Conservation (phyloP, 768 basidiomycete species). For the Trametopsis cervina region DNA sequence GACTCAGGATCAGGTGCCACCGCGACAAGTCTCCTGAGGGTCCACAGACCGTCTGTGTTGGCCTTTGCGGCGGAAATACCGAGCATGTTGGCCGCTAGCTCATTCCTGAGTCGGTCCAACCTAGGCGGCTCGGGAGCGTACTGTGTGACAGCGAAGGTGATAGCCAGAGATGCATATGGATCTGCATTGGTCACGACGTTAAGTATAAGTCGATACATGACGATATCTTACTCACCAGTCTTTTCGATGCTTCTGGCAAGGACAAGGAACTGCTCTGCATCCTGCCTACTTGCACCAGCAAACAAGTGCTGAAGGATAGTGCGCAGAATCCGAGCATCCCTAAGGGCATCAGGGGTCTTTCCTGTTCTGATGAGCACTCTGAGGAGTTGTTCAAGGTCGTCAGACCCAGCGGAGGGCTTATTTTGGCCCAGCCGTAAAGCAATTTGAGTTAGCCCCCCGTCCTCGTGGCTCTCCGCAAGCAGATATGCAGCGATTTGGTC, state of each 20-base stretch:
- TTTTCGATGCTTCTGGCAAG: slow-evolving; percentile 61
- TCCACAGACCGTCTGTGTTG: slow-evolving; percentile 61
- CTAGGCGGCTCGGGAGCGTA: slow-evolving; percentile 62
- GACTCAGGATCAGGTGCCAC: slow-evolving; percentile 75
- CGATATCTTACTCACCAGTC: slow-evolving; percentile 51
- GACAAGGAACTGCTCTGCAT: slow-evolving; percentile 73
- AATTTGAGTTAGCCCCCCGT: slow-evolving; percentile 43
- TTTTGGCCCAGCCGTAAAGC: slow-evolving; percentile 29
- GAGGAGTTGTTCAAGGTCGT: slow-evolving; percentile 26
- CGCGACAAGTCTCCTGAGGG: slow-evolving; percentile 63
- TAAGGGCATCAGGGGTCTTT: slow-evolving; percentile 35
- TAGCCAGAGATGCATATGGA: slow-evolving; percentile 59
- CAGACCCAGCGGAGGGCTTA: slow-evolving; percentile 10
- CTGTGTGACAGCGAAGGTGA: slow-evolving; percentile 53
- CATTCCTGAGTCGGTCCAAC: slow-evolving; percentile 80
- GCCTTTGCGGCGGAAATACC: slow-evolving; percentile 58
- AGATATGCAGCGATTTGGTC: slow-evolving; percentile 59
- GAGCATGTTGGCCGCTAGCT: slow-evolving; percentile 75
- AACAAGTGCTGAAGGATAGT: slow-evolving; percentile 54
- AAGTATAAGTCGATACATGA: no score
- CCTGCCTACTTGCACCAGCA: slow-evolving; percentile 48
- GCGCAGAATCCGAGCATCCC: slow-evolving; percentile 55
- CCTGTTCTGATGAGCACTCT: slow-evolving; percentile 26
- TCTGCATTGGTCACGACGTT: slow-evolving; percentile 35
- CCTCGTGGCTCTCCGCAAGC: slow-evolving; percentile 40